Conservation (phyloP, 2,329 filamentous ascomycete genomes). For the Penicillium sp. region DNA sequence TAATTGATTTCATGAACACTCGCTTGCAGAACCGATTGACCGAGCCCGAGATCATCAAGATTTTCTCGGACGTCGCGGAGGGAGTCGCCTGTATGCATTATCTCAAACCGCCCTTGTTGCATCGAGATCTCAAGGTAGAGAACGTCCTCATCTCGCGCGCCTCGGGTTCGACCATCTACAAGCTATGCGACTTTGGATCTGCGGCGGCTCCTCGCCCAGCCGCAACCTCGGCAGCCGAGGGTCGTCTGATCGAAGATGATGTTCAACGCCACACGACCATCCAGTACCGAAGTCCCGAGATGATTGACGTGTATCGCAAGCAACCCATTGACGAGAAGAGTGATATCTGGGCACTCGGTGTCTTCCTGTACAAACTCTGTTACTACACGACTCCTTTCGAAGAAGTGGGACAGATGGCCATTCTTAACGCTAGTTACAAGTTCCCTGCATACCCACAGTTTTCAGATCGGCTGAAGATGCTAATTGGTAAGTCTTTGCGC, state of each 20-base stretch:
- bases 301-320: slow-evolving; percentile 97
- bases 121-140: slow-evolving; percentile 94
- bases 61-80: slow-evolving; percentile 92
- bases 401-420: slow-evolving; percentile 94
- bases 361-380: slow-evolving; percentile 93
- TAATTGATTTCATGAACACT: slow-evolving; percentile 99
- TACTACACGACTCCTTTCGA: slow-evolving; percentile 99
- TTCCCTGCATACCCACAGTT: slow-evolving; percentile 85
- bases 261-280: slow-evolving; percentile 94
- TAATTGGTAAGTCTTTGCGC: slow-evolving; percentile 65
- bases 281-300: slow-evolving; percentile 95
- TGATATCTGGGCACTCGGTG: slow-evolving; percentile 95
- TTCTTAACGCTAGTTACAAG: slow-evolving; percentile 89
- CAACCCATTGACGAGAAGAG: slow-evolving; percentile 97
- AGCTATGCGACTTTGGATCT: slow-evolving; percentile 97
- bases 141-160: slow-evolving; percentile 82
- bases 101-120: slow-evolving; percentile 83
- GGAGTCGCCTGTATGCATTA: slow-evolving; percentile 99
- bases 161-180: slow-evolving; percentile 69
- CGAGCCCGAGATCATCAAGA: slow-evolving; percentile 93
- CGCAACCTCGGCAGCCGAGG: slow-evolving; percentile 80
- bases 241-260: slow-evolving; percentile 89
- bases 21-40: slow-evolving; percentile 91
- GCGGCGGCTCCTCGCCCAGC: slow-evolving; percentile 77
- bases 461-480: slow-evolving; percentile 78